Evolutionary conservation across 805 yeast species (phyloP), one percentile per base, ranked within the genome.

Genomic region (Schwanniomyces occidentalis): DNA sequence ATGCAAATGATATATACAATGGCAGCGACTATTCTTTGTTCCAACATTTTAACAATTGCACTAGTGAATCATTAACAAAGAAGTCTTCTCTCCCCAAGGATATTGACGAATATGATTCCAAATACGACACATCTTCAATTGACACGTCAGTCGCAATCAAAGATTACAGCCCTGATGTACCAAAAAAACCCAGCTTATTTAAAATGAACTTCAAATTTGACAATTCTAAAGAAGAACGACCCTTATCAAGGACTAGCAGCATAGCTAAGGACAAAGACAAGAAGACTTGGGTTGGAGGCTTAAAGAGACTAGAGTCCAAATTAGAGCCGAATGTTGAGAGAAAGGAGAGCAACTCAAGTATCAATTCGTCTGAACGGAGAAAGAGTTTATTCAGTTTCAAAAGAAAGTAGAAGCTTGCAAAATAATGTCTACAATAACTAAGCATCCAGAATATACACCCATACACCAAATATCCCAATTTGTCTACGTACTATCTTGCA

Each of bases 211-310:
- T 63, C 38, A 54, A 55, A 44, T 38, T 55, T 8, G 69, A 51
- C 17, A 13, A 14, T 8, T 8, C 34, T 19, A 16, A 20, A 23
- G 28, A 34, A 23, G 40, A 30, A 34, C 37, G 34, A 20, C 28
- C 35, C n/a, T 23, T 33, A 6, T 21, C 40, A 2, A 16, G 19
- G 9, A 12, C 39, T 4, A 24, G 16, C 18, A 16, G 16, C 8
- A 17, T 13, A 8, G 21, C 8, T 7, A 34, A 24, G 19, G 38
- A 34, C 24, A 49, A 46, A 32, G 70, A 64, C 25, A 65, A 66
- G 50, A 67, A 67, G 36, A 52, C 63, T 22, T 64, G 70, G 69
- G 67, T 65, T 4, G 67, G 65, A 2, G 65, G 68, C 0, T 50
- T 66, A 19, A 63, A 63, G 32, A 46, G 64, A 21, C 42, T 61